Evolutionary conservation across 192 early-diverging fungal genomes (phyloP).

Genomic region (Linnemannia schmuckeri): DNA sequence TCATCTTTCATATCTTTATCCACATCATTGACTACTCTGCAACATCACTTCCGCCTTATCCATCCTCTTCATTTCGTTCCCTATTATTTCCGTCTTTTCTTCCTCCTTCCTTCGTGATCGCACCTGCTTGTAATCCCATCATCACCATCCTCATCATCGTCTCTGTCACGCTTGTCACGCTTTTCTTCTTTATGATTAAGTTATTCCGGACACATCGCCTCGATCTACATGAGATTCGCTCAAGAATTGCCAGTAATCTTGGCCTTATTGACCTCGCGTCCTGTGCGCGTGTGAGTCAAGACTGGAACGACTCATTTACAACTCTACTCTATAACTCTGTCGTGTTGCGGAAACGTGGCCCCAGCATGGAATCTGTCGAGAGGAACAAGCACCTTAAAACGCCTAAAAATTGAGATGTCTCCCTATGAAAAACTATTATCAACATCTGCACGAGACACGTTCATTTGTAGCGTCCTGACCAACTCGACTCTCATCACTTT

Average conservation of each 20-base stretch:
- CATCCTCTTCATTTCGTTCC: no score
- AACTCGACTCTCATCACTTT: slow-evolving; percentile 1
- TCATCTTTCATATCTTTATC: no score
- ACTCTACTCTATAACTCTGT: background rate
- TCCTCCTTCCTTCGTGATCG: no score
- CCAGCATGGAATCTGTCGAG: slow-evolving; percentile 3
- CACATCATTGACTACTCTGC: no score
- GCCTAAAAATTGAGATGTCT: background rate
- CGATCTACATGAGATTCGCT: slow-evolving; percentile 1
- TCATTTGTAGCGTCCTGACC: background rate
- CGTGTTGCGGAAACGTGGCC: background rate
- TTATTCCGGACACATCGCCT: background rate
- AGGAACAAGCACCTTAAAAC: background rate
- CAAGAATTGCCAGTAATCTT: background rate
- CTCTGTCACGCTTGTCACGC: background rate
- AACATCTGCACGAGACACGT: background rate
- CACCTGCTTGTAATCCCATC: slow-evolving; percentile 14
- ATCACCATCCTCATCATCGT: background rate
- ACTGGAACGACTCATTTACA: background rate
- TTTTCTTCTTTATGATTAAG: slow-evolving; percentile 18
- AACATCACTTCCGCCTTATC: no score
- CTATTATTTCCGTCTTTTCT: no score
- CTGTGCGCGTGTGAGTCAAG: background rate
- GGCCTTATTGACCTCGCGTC: background rate
- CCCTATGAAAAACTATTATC: background rate